phyloP scores from a whole-genome alignment of 2,329 filamentous ascomycete genomes.

The Boeremia lycopersici region DNA sequence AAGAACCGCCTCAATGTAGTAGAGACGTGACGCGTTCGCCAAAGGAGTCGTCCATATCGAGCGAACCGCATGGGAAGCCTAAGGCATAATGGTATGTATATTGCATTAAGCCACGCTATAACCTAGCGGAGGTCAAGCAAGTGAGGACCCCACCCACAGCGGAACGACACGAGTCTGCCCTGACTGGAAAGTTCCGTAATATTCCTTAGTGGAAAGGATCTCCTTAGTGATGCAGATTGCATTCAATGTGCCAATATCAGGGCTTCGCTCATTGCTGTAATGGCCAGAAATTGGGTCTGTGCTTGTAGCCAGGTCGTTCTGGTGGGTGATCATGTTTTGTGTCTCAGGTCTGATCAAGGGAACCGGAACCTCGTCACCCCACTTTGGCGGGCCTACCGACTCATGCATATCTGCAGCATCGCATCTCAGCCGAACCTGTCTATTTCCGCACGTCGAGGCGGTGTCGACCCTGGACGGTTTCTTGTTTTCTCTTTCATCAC shows the following conservation, averaged over 20 bases:
- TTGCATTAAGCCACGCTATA: slow-evolving; percentile 10
- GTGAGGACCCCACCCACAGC: neutral
- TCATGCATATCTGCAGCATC: slow-evolving; percentile 7
- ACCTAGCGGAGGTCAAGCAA: slow-evolving; percentile 9
- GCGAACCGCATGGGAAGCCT: slow-evolving; percentile 8
- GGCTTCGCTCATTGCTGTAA: neutral
- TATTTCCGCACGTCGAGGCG: neutral
- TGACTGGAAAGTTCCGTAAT: too few relatives aligned
- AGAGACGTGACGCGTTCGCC: slow-evolving; percentile 13
- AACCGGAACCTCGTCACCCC: slow-evolving; percentile 7
- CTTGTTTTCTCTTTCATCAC: neutral
- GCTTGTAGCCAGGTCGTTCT: slow-evolving; percentile 12
- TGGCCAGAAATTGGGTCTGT: neutral
- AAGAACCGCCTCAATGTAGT: slow-evolving; percentile 18
- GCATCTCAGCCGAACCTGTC: neutral
- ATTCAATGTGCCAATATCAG: neutral
- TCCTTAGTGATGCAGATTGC: neutral
- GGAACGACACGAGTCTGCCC: neutral
- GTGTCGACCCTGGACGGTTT: neutral
- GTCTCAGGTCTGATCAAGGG: slow-evolving; percentile 6
- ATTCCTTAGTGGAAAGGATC: neutral
- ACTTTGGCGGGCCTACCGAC: slow-evolving; percentile 4
- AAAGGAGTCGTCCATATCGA: slow-evolving; percentile 3
- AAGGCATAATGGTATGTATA: slow-evolving; percentile 3
- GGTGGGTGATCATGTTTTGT: slow-evolving; percentile 9